These are phyloP conservation scores for Diaporthe ilicicola DNA, from an alignment of 2,329 filamentous ascomycete genomes.

Conservation along the genomic window DNA sequence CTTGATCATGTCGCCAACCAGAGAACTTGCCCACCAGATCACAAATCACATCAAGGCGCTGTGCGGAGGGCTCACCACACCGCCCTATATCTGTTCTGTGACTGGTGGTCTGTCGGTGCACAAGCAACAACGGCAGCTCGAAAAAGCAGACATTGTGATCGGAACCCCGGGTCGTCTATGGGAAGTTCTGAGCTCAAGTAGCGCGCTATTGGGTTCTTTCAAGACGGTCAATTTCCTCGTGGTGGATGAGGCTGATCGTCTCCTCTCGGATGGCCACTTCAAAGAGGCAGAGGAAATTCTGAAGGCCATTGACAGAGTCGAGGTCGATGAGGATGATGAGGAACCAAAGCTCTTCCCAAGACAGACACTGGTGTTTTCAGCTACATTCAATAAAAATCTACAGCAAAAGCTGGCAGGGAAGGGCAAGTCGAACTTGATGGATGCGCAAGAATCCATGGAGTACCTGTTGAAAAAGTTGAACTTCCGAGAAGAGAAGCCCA, in stretches of 20 bases:
- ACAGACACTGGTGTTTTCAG: conserved; percentile 95
- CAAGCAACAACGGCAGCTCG: conserved; percentile 88
- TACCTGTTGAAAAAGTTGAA: conserved; percentile 91
- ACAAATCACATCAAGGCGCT: conserved; percentile 82
- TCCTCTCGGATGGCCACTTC: conserved; percentile 93
- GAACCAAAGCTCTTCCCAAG: conserved; percentile 59
- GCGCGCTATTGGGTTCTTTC: conserved; percentile 74
- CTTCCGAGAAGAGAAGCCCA: conserved; percentile 84
- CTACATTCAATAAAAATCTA: conserved; percentile 90
- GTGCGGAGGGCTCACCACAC: conserved; percentile 66
- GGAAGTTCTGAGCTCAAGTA: conserved; percentile 86
- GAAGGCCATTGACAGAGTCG: conserved; percentile 76
- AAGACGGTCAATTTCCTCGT: conserved; percentile 83
- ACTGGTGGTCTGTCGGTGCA: conserved; percentile 94
- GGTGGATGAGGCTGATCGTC: conserved; percentile 91
- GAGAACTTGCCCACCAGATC: conserved; percentile 94
- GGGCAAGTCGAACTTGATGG: conserved; percentile 71
- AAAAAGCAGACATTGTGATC: conserved; percentile 89
- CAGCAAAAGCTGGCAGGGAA: conserved; percentile 92
- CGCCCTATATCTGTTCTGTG: conserved; percentile 82
- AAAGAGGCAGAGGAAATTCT: conserved; percentile 93
- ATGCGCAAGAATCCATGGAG: conserved; percentile 84
- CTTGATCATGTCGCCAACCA: conserved; percentile 87
- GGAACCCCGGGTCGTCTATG: conserved; percentile 92
- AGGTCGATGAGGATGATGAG: conserved; percentile 66